phyloP scores from a whole-genome alignment of 495 filamentous ascomycete genomes.

The Cudoniella acicularis region DNA sequence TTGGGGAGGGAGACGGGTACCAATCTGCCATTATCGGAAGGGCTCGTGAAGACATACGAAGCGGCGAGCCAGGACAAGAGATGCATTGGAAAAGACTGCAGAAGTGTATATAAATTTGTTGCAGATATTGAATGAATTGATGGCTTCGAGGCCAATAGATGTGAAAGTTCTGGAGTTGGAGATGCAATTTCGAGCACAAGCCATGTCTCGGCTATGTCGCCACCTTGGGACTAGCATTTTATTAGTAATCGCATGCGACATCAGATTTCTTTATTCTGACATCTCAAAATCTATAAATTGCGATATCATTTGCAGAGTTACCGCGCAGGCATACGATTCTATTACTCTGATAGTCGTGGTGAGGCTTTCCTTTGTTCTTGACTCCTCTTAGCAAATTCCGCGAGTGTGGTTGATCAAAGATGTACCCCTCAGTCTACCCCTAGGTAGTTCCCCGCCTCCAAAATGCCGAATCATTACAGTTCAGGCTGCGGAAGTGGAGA shows the following conservation, averaged over 20 bases:
- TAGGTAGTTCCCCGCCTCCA: neutral
- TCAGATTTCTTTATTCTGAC: too few species aligned
- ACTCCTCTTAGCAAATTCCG: neutral
- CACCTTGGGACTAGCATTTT: neutral
- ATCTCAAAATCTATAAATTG: too few species aligned
- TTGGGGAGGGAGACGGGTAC: slow-evolving; percentile 18
- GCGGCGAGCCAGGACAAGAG: slow-evolving; percentile 14
- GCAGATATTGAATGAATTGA: slow-evolving; percentile 3
- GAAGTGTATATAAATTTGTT: slow-evolving; percentile 17
- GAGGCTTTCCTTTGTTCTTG: neutral
- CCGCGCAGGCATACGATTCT: too few species aligned
- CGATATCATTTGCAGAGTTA: too few species aligned
- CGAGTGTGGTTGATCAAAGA: neutral
- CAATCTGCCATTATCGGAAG: slow-evolving; percentile 5
- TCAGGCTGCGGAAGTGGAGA: neutral
- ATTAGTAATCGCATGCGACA: too few species aligned
- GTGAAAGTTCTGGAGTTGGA: too few species aligned
- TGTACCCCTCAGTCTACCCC: neutral
- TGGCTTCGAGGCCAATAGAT: too few species aligned
- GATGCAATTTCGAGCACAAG: too few species aligned
- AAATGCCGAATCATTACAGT: neutral
- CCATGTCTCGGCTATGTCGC: too few species aligned
- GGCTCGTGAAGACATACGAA: slow-evolving; percentile 10
- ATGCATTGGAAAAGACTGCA: slow-evolving; percentile 15
- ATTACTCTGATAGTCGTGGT: too few species aligned